Evolutionary conservation across 129 eudicot species (phyloP).

Genomic region (Dittrichia graveolens): DNA sequence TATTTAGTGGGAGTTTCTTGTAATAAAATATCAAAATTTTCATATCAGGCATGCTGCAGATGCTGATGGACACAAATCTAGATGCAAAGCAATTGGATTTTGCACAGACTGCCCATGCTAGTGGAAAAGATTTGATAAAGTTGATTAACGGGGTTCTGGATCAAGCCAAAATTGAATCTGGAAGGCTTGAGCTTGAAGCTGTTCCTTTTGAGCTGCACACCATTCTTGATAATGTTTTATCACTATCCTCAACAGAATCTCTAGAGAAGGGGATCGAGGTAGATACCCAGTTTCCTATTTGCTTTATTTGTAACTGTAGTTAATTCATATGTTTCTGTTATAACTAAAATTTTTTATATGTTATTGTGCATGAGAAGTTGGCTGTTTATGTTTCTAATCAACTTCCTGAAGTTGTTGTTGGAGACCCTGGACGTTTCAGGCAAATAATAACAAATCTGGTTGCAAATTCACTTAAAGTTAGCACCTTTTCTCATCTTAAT

Average conservation of each 20-base stretch:
- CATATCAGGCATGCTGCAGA: conserved; percentile 84
- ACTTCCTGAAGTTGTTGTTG: conserved; percentile 81
- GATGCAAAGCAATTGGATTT: conserved; percentile 70
- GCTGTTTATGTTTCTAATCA: conserved; percentile 84
- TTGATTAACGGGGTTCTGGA: conserved; percentile 86
- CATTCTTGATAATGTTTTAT: conserved; percentile 74
- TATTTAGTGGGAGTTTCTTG: background rate
- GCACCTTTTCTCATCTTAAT: conserved; percentile 34
- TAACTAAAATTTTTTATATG: conserved; percentile 9
- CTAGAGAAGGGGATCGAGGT: conserved; percentile 84
- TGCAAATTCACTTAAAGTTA: conserved; percentile 87
- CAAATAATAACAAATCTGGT: conserved; percentile 90
- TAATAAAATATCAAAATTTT: background rate
- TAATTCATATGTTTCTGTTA: background rate
- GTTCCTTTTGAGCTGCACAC: conserved; percentile 83
- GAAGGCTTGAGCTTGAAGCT: conserved; percentile 88
- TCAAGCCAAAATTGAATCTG: conserved; percentile 97
- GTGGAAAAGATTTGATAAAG: conserved; percentile 82
- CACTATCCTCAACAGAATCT: conserved; percentile 71
- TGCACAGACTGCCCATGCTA: conserved; percentile 82
- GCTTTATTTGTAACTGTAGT: background rate
- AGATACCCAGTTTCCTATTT: background rate
- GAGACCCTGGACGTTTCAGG: conserved; percentile 87
- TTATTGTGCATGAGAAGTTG: conserved; percentile 49
- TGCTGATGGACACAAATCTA: conserved; percentile 90